Evolutionary conservation across 805 yeast species (phyloP), one percentile per base, ranked within the genome.

Genomic region (Metschnikowia rubicola): DNA sequence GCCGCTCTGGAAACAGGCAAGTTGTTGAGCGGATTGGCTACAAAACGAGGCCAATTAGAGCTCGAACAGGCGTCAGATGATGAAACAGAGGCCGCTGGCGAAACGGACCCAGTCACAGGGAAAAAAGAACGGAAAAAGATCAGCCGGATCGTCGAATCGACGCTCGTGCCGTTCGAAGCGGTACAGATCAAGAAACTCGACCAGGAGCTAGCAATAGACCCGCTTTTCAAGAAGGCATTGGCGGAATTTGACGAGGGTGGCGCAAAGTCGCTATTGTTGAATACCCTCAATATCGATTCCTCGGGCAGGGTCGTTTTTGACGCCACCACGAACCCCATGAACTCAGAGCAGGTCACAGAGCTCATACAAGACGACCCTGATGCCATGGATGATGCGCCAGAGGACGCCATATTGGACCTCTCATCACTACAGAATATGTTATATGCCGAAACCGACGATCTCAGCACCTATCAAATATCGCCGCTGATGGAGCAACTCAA

Each of bases 1-100:
- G 96, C 89, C 0, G 95, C 91, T 5, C 83, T 86, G 8, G 97
- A 91, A 58, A 90, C 97, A 0, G 95, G 96, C 2, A 81, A 83
- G 57, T 71, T 92, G 46, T 66, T 90, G 32, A 85, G 87, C 64
- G 96, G 96, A 3, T 66, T 88, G 46, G 82, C 90, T 2, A 55
- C 57, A 3, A 53, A 57, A 30, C 41, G 54, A 31, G 60, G 56
- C 39, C 57, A 50, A 36, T 31, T 41, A 6, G 55, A 54, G 36
- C 69, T 74, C 7, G 52, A 49, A 13, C 48, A 13, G 17, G 47
- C 41, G 6, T 50, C 47, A 9, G 60, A 57, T 11, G 60, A 51
- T 8, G 57, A 52, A 29, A 54, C 49, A 13, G 58, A 52, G 43
- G 47, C 64, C 44, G 59, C 50, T 2, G 58, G 48, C 11, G 56